phyloP scores from a whole-genome alignment of 306 rosid genomes.

The Betula pendula region DNA sequence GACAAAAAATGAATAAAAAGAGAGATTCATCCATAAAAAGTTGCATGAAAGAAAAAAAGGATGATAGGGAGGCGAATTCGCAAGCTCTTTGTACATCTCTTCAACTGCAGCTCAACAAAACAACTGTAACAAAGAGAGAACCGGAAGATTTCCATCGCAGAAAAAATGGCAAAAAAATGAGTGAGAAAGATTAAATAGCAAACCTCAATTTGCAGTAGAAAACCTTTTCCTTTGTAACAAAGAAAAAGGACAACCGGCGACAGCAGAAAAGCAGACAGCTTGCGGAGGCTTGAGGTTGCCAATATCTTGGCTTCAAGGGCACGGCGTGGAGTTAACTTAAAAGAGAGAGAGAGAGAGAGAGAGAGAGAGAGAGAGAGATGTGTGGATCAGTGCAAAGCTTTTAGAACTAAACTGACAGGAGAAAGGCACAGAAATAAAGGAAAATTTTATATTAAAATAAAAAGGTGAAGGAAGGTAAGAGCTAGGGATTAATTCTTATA shows the following conservation, averaged over 20 bases:
- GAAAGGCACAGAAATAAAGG: constrained; percentile 90
- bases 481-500: too few species aligned
- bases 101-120: neutral
- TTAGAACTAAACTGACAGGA: constrained; percentile 50
- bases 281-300: constrained; percentile 33
- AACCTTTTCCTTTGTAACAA: constrained; percentile 29
- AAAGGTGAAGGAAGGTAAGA: too few species aligned
- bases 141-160: neutral
- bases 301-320: constrained; percentile 84
- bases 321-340: constrained; percentile 69
- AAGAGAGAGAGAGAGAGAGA: constrained; percentile 35
- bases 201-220: neutral
- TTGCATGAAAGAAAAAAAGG: neutral
- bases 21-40: constrained; percentile 7
- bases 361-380: constrained; percentile 34
- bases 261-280: constrained; percentile 41
- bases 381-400: constrained; percentile 60
- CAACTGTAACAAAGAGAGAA: neutral
- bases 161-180: neutral
- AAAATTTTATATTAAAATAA: constrained; percentile 24
- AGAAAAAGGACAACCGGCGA: constrained; percentile 43
- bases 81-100: neutral
- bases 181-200: constrained; percentile 25
- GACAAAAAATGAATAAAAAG: neutral
- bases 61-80: neutral